phyloP scores from a whole-genome alignment of 805 yeast species.

The Wickerhamomyces canadensis region DNA sequence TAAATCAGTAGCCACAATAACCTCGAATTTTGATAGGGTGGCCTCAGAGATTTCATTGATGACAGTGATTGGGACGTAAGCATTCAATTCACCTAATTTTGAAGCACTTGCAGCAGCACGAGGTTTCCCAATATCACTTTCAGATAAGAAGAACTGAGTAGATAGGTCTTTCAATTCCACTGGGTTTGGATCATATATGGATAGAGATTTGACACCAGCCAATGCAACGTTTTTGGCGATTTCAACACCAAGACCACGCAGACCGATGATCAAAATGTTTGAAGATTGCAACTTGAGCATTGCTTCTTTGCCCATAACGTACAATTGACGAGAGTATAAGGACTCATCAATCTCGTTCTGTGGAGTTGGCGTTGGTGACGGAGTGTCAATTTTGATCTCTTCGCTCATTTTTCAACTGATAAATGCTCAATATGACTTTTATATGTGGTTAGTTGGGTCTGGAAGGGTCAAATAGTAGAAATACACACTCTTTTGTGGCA shows the following conservation, averaged over 20 bases:
- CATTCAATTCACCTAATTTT: slow-evolving; percentile 75
- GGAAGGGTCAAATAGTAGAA: no score
- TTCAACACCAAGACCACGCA: slow-evolving; percentile 91
- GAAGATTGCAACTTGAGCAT: slow-evolving; percentile 96
- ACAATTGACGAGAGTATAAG: slow-evolving; percentile 92
- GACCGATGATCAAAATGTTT: slow-evolving; percentile 84
- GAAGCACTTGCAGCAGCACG: slow-evolving; percentile 70
- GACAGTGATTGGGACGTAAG: slow-evolving; percentile 82
- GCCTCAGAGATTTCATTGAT: slow-evolving; percentile 49
- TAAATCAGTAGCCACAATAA: slow-evolving; percentile 76
- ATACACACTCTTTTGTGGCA: no score
- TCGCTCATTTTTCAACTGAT: slow-evolving; percentile 20
- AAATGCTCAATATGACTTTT: neutral
- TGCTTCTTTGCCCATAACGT: slow-evolving; percentile 96
- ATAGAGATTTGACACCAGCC: slow-evolving; percentile 92
- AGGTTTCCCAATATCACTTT: slow-evolving; percentile 66
- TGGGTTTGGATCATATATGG: slow-evolving; percentile 76
- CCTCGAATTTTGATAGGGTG: slow-evolving; percentile 58
- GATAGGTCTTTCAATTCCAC: slow-evolving; percentile 71
- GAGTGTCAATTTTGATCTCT: slow-evolving; percentile 39
- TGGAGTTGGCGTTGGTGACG: slow-evolving; percentile 22
- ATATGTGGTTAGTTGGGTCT: no score
- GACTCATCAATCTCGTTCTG: slow-evolving; percentile 77
- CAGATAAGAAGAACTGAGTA: slow-evolving; percentile 78
- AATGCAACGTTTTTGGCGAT: slow-evolving; percentile 94